Percentiles rank a stretch among this genome's conserved stretches.
These are phyloP conservation scores for Pythium myriotylum DNA, from an alignment of 352 stramenopile species.

Conservation along the genomic window DNA sequence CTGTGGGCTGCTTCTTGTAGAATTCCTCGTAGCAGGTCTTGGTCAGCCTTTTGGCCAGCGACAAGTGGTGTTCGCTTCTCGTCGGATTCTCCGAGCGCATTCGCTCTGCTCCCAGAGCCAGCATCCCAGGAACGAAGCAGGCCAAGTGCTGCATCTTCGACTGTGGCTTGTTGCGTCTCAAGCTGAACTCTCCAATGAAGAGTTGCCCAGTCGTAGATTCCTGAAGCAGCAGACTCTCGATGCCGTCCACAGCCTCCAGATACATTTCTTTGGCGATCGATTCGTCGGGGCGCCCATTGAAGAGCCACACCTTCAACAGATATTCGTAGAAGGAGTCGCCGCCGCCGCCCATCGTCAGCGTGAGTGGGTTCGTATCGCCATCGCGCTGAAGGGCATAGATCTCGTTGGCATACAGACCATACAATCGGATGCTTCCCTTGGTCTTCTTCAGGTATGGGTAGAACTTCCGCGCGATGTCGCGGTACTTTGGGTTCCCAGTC, in stretches of 20 bases:
- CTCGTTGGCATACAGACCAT: conserved; percentile 89
- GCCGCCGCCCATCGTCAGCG: conserved; percentile 92
- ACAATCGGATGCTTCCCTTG: conserved; percentile 43
- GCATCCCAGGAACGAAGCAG: conserved; percentile 94
- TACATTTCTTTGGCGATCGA: conserved; percentile 84
- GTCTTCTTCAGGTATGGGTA: conserved; percentile 32
- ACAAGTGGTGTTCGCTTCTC: conserved; percentile 79
- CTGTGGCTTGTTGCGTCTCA: conserved; percentile 33
- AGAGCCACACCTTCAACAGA: conserved; percentile 96
- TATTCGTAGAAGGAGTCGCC: conserved; percentile 99
- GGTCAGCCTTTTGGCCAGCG: conserved; percentile 86
- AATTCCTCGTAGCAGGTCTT: conserved; percentile 92
- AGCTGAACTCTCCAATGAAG: conserved; percentile 56
- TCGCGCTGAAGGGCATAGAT: conserved; percentile 38
- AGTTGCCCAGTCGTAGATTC: conserved; percentile 57
- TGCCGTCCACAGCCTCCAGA: conserved; percentile 91
- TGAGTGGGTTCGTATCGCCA: neutral
- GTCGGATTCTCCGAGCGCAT: conserved; percentile 36
- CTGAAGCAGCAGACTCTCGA: conserved; percentile 89
- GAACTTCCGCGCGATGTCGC: conserved; percentile 63
- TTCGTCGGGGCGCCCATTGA: conserved; percentile 78
- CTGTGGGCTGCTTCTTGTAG: conserved; percentile 90
- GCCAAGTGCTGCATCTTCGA: conserved; percentile 95
- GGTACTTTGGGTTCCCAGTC: conserved; percentile 75
- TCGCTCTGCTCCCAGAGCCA: conserved; percentile 80